Percentiles rank a stretch among this genome's conserved stretches.
phyloP scores from a whole-genome alignment of 1,284 basidiomycete species.

The Cutaneotrichosporon sp. region DNA sequence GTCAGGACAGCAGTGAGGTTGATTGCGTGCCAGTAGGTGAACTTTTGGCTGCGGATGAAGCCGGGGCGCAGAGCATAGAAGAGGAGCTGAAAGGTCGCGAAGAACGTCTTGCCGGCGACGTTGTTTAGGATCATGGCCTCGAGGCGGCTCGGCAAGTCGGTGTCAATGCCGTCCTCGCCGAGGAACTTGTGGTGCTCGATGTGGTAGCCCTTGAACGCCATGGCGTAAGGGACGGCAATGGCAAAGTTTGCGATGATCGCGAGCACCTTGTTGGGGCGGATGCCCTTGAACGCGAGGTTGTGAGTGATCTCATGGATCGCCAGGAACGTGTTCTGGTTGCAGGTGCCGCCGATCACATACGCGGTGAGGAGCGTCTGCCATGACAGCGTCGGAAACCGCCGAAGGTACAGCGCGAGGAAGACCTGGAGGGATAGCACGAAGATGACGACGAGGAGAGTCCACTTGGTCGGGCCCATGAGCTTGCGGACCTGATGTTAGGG shows the following conservation, averaged over 20 bases:
- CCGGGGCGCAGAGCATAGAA: constrained; percentile 97
- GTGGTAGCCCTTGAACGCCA: constrained; percentile 97
- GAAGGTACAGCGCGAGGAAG: constrained; percentile 63
- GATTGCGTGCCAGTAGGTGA: constrained; percentile 79
- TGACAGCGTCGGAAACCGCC: constrained; percentile 67
- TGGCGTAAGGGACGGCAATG: constrained; percentile 91
- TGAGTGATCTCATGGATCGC: constrained; percentile 99
- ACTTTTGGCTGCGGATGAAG: constrained; percentile 80
- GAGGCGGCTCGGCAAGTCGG: constrained; percentile 82
- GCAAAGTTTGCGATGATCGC: constrained; percentile 90
- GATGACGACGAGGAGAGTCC: constrained; percentile 84
- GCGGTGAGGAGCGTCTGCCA: constrained; percentile 72
- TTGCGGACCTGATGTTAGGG: constrained; percentile 67
- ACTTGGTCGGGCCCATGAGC: constrained; percentile 90
- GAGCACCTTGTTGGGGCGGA: constrained; percentile 78
- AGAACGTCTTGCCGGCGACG: constrained; percentile 95
- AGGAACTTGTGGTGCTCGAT: constrained; percentile 89
- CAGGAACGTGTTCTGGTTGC: constrained; percentile 95
- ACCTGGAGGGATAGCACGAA: constrained; percentile 78
- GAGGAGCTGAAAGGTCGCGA: constrained; percentile 97
- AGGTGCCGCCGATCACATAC: constrained; percentile 86
- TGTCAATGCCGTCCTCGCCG: constrained; percentile 87
- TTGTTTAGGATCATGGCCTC: constrained; percentile 88
- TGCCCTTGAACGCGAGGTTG: constrained; percentile 86
- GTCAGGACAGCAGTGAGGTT: constrained; percentile 70